phyloP scores from a whole-genome alignment of 2,329 filamentous ascomycete genomes.

The Trichophaea hybrida region DNA sequence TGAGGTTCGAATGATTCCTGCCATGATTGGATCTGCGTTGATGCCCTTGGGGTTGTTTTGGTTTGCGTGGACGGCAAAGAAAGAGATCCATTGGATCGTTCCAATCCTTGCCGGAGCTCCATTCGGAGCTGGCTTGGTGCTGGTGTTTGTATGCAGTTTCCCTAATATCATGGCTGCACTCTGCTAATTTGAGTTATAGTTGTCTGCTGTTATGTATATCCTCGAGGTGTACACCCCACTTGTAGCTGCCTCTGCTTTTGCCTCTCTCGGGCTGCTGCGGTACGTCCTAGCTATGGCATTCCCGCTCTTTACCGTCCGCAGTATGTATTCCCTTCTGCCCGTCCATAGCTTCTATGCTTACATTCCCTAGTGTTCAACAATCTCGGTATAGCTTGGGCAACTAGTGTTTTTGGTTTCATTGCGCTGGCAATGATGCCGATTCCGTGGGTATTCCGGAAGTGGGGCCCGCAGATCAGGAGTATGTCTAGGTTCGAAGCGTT shows the following conservation, averaged over 20 bases:
- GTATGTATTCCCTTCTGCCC: conserved; percentile 8
- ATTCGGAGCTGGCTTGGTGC: conserved; percentile 47
- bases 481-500: conserved; percentile 21
- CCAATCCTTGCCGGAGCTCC: conserved; percentile 40
- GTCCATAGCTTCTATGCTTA: not conserved
- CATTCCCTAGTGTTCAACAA: conserved; percentile 29
- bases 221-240: conserved; percentile 43
- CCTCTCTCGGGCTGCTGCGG: conserved; percentile 44
- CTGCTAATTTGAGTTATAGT: conserved; percentile 2
- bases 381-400: conserved; percentile 34
- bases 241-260: conserved; percentile 44
- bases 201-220: conserved; percentile 35
- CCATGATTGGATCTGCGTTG: conserved; percentile 44
- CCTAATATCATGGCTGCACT: not conserved
- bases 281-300: conserved; percentile 45
- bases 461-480: conserved; percentile 33
- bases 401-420: conserved; percentile 35
- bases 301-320: conserved; percentile 47
- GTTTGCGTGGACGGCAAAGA: conserved; percentile 43
- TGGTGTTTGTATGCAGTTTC: conserved; percentile 39
- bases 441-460: conserved; percentile 42
- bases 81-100: conserved; percentile 38
- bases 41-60: conserved; percentile 44
- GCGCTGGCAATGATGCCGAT: conserved; percentile 38
- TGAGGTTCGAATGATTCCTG: conserved; percentile 44